Percentiles rank a stretch among this genome's conserved stretches.
Conservation (phyloP, 2,329 filamentous ascomycete species). For the Triangularia verruculosa region DNA sequence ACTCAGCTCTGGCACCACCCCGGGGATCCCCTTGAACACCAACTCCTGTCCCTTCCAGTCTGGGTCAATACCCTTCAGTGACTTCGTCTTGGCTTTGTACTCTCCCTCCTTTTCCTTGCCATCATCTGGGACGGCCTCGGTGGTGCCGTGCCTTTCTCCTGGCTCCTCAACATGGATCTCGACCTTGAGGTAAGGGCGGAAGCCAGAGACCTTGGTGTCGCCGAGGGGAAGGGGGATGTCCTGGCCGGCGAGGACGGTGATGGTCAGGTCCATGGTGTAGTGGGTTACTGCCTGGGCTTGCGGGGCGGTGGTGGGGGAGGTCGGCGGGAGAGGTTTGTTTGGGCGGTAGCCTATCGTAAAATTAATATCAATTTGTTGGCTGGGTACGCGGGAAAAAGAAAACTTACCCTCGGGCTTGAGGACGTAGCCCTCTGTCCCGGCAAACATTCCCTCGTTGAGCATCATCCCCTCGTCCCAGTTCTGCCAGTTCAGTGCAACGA, state of each 20-base stretch:
- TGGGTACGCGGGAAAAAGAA: too few relatives aligned
- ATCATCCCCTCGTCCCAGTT: slow-evolving; percentile 89
- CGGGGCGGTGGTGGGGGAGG: slow-evolving; percentile 18
- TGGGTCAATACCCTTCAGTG: slow-evolving; percentile 55
- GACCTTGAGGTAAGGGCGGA: slow-evolving; percentile 79
- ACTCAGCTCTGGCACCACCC: slow-evolving; percentile 65
- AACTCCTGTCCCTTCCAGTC: slow-evolving; percentile 61
- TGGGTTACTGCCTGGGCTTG: slow-evolving; percentile 40
- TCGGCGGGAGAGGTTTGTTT: slow-evolving; percentile 23
- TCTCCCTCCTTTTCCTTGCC: slow-evolving; percentile 56
- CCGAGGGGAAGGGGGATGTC: slow-evolving; percentile 63
- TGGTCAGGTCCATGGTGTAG: slow-evolving; percentile 63
- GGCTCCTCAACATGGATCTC: slow-evolving; percentile 78
- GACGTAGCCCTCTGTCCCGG: slow-evolving; percentile 77
- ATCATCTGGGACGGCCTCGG: slow-evolving; percentile 34
- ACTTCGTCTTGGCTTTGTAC: slow-evolving; percentile 54
- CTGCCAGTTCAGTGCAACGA: slow-evolving; percentile 94
- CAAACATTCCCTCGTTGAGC: slow-evolving; percentile 92
- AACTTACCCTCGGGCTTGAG: slow-evolving; percentile 69
- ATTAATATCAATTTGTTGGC: too few relatives aligned
- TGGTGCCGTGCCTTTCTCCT: slow-evolving; percentile 44
- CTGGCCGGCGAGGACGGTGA: slow-evolving; percentile 76
- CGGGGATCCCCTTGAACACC: slow-evolving; percentile 52
- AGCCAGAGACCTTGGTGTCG: slow-evolving; percentile 51
- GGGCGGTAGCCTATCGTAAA: slow-evolving; percentile 44